A percentile compares a stretch with the other conserved stretches of the same genome.
These are phyloP conservation scores for Discostella stelligeroides DNA, from an alignment of 108 stramenopile species.

Conservation along the genomic window DNA sequence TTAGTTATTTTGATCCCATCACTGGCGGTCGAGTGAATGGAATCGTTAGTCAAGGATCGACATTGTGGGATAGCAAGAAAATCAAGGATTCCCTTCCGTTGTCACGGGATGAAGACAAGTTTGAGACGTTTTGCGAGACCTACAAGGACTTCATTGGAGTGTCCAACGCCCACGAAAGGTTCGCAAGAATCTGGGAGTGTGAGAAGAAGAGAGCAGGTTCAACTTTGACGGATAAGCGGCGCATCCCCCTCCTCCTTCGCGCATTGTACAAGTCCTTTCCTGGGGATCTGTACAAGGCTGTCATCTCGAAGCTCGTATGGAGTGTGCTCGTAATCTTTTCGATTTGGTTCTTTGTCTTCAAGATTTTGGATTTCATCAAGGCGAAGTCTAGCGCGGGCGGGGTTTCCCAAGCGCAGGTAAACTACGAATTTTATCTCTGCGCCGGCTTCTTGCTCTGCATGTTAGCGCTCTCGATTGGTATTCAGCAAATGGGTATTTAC, in stretches of 20 bases:
- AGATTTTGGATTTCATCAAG: constrained; percentile 6
- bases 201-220: constrained; percentile 5
- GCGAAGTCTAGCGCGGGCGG: background rate
- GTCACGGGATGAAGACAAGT: constrained; percentile 3
- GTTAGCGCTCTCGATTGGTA: constrained; percentile 20
- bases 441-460: constrained; percentile 4
- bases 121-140: constrained; percentile 4
- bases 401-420: constrained; percentile 5
- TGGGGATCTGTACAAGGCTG: constrained; percentile 4
- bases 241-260: constrained; percentile 5
- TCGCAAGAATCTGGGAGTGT: constrained; percentile 1
- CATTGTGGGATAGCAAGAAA: too few relatives aligned
- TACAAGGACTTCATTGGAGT: constrained; percentile 8
- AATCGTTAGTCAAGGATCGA: too few relatives aligned
- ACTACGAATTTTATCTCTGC: constrained; percentile 1
- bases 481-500: constrained; percentile 26
- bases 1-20: too few relatives aligned
- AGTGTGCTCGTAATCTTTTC: constrained; percentile 7
- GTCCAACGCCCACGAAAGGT: constrained; percentile 3
- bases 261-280: constrained; percentile 7
- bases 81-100: constrained; percentile 8
- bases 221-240: constrained; percentile 5
- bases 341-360: constrained; percentile 4
- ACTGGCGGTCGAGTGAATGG: too few relatives aligned
- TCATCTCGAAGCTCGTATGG: constrained; percentile 5